Base-by-base conservation (phyloP, 257 asterid species). In the Lavandula angustifolia region DNA sequence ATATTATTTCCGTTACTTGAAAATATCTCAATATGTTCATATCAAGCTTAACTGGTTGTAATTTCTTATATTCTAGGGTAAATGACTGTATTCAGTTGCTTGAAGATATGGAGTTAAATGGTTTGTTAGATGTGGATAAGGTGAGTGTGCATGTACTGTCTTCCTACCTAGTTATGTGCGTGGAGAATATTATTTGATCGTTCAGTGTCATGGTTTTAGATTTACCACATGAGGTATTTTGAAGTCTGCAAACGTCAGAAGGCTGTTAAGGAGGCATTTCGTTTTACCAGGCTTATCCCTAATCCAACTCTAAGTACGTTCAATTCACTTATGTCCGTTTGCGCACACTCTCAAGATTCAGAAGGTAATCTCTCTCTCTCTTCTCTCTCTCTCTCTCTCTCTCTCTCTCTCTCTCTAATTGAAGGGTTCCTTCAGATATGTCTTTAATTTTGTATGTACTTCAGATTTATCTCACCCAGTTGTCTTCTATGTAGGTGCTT, bases 321-420 rank as follows among this genome's bases (percentile, higher is more conserved):
- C 76, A 92, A 89, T 75, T 82, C 89, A 97, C 97, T 92, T 72
- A 85, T 92, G 96, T 81, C 97, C 75, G 99, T 92, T 49, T 92
- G 97, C 42, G 88, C 97, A 18, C 78, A 81, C 70, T 82, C 94
- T 41, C 92, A 85, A 63, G 96, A 92, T 78, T 76, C 87, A n/a
- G 92, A 87, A 54, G 85, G 99, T 89, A 78, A n/a, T n/a, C n/a
- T n/a, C n/a, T n/a, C n/a, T n/a, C n/a, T n/a, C n/a, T n/a, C n/a
- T n/a, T n/a, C n/a, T n/a, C n/a, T n/a, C n/a, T n/a, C n/a, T n/a
- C 38, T 64, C 67, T 64, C 64, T 69, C 70, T 41, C 48, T 38
- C 62, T 63, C 54, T 57, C 60, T 52, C 44, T 33, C 48, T 12
- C 29, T 22, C 6, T 67, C 56, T 41, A 64, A 58, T 27, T 62